Evolutionary conservation across 352 stramenopile genomes (phyloP), one percentile per base, ranked within the genome.

Genomic region (Globisporangium middletonii): DNA sequence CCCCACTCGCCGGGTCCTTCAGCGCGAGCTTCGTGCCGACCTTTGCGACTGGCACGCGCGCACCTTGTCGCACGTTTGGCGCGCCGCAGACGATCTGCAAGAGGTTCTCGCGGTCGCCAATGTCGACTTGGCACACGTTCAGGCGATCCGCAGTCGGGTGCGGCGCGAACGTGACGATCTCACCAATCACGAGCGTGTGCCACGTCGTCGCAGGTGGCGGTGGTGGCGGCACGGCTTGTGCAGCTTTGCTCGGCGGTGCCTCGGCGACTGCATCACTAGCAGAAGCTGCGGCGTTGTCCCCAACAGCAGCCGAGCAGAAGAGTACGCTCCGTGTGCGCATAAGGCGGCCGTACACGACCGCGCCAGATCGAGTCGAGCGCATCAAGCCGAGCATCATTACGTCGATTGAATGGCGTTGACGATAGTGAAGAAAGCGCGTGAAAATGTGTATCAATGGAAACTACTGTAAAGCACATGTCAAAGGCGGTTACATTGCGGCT

Each of bases 11-110:
- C 2, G 58, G 51, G 23, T 87, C 74, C 47, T 72, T 83, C 61
- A 92, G 71, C 15, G 73, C 78, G 42, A 89, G 62, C 35, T 73
- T 70, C 5, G 79, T 78, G 50, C 82, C 77, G 51, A 89, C 71
- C 47, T 71, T 88, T 11, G 79, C 82, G 35, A 92, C 82, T 9
- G 82, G 76, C 18, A 92, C 79, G 9, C 67, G 69, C 47, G 77
- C 78, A 13, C 82, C 77, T 54, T 80, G 54, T 26, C 68, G 67
- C 26, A 84, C 75, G 44, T 92, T 92, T 3, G 77, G 66, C 6
- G 82, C 79, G 15, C 82, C 82, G 35, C 79, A 92, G 53, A 92
- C 79, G 63, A 92, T 92, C 67, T 89, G 79, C 45, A 92, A 55
- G 57, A 85, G 59, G 49, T 75, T 73, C 7, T 80, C 68, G 30